Evolutionary conservation across 768 basidiomycete genomes (phyloP), one percentile per base, ranked within the genome.

Genomic region (Grammothele lineata): DNA sequence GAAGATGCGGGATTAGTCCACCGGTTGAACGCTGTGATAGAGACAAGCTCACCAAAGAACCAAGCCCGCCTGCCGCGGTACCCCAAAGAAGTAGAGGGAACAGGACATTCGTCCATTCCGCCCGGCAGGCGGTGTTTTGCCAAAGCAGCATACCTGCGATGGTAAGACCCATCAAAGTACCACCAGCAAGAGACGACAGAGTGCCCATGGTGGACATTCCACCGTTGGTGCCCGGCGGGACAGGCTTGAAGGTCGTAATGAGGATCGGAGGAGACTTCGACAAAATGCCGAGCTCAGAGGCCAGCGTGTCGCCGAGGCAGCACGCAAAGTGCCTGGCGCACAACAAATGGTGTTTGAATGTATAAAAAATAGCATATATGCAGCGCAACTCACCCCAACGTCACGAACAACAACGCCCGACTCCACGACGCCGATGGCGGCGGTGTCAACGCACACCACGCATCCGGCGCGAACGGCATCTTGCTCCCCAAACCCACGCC

Each of bases 181-280:
- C 94, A 1, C 94, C 94, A 1, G 72, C 62, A 12, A 83, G 65
- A 1, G 88, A 91, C 7, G 84, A 83, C 14, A 79, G 54, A 2
- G 89, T 88, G 14, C 94, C 94, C 35, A 79, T 75, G 2, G 76
- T 46, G 5, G 90, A 87, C 48, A 96, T 77, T 0, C 77, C 94
- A 3, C 94, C 94, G 57, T 97, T 96, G 9, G 94, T 96, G 3
- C 94, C 94, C 2, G 85, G 83, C 1, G 92, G 92, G 0, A 92
- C 89, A 1, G 67, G 55, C 54, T 74, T 76, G 43, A 85, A 64
- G 4, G 87, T 92, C 4, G 92, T 94, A 56, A 96, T 77, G 26
- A 95, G 77, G 38, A 82, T 61, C 26, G 94, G 89, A 3, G 73
- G 74, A 12, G 76, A 70, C 30, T 61, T 62, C 21, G 92, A 86